A percentile compares a stretch with the other conserved stretches of the same genome.
phyloP scores from a whole-genome alignment of 176 grass and related monocot species.

The Dactylis glomerata region DNA sequence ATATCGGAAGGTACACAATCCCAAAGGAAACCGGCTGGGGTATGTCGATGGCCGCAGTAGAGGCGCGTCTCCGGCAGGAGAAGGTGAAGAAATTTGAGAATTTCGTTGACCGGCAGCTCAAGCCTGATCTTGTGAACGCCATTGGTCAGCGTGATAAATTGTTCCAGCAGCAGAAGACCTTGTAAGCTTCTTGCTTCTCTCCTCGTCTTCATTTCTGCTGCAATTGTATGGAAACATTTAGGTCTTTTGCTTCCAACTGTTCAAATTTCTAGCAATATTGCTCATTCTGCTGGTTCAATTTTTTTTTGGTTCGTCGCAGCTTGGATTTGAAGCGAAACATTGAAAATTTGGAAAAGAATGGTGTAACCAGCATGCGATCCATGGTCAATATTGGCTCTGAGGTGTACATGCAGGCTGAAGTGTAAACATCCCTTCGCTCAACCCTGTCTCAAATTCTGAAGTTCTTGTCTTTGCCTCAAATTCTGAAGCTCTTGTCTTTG shows the following conservation, averaged over 20 bases:
- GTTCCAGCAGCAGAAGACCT: slow-evolving; percentile 78
- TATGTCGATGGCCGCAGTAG: slow-evolving; percentile 21
- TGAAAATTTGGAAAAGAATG: slow-evolving; percentile 79
- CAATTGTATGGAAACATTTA: background rate
- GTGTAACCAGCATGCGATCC: slow-evolving; percentile 65
- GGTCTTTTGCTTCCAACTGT: background rate
- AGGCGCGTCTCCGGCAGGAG: slow-evolving; percentile 33
- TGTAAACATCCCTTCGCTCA: slow-evolving; percentile 50
- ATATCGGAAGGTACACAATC: background rate
- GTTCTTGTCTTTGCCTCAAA: background rate
- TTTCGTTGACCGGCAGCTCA: slow-evolving; percentile 68
- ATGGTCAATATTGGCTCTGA: slow-evolving; percentile 97
- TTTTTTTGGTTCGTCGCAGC: slow-evolving; percentile 29
- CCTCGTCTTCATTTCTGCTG: background rate
- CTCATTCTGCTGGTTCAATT: background rate
- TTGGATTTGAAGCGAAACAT: slow-evolving; percentile 91
- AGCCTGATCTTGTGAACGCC: slow-evolving; percentile 74
- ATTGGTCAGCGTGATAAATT: slow-evolving; percentile 66
- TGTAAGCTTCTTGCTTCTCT: slow-evolving; percentile 48
- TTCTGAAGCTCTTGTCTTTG: background rate
- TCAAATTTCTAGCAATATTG: background rate
- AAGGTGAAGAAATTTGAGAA: slow-evolving; percentile 82
- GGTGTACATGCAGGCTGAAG: slow-evolving; percentile 85
- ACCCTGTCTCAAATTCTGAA: background rate
- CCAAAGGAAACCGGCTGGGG: background rate